Percentiles rank a stretch among this genome's conserved stretches.
phyloP scores from a whole-genome alignment of 2,329 filamentous ascomycete genomes.

The Cylindrodendrum hubeiense region DNA sequence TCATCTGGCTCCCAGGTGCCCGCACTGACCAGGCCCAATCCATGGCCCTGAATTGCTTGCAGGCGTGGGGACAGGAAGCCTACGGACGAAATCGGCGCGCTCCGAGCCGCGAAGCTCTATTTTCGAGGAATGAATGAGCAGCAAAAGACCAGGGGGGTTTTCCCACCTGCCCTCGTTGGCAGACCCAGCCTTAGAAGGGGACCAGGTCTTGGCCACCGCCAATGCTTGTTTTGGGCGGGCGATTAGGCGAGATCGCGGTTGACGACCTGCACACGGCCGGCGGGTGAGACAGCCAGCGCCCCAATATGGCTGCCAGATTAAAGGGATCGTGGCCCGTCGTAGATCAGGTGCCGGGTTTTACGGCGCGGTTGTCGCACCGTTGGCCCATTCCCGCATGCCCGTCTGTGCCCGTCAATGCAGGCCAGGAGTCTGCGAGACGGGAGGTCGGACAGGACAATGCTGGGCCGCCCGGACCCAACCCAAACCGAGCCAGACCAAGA shows the following conservation, averaged over 20 bases:
- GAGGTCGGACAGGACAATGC: no score
- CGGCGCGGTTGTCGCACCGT: not conserved
- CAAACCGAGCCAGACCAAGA: no score
- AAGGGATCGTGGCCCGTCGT: not conserved
- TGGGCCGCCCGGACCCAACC: no score
- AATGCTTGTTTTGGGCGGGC: not conserved
- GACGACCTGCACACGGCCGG: not conserved
- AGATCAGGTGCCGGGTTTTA: no score
- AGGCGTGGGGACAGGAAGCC: not conserved
- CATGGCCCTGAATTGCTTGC: not conserved
- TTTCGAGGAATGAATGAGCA: not conserved
- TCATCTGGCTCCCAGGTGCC: not conserved
- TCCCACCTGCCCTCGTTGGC: no score
- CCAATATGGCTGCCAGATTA: not conserved
- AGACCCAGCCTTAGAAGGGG: no score
- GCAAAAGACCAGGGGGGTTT: not conserved
- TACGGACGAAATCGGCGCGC: not conserved
- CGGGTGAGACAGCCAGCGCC: not conserved
- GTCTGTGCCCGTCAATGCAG: no score
- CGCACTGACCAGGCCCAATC: not conserved
- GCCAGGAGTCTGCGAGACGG: no score
- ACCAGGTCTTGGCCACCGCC: no score
- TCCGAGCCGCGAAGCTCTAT: not conserved
- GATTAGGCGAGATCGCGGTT: not conserved
- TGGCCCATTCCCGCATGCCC: not conserved